Evolutionary conservation across 768 basidiomycete species (phyloP).

Genomic region (Agrocybe praecox): DNA sequence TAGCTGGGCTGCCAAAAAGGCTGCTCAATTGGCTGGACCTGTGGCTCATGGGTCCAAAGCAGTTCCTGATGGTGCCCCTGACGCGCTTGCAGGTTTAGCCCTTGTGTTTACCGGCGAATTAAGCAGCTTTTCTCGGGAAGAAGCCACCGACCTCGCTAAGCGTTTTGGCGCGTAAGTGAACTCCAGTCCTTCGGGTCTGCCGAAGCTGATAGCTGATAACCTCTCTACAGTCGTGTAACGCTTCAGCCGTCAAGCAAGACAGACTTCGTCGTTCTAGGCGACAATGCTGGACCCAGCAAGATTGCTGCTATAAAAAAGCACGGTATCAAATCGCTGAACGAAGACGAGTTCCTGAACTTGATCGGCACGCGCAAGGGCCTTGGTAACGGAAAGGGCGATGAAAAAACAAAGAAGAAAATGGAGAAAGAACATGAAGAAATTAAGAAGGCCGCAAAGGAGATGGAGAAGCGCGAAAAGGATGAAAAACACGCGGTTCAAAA

Average conservation of each 20-base stretch:
- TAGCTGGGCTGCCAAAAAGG: conserved; percentile 53
- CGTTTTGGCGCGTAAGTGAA: conserved; percentile 84
- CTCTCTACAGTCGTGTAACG: conserved; percentile 70
- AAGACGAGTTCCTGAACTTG: conserved; percentile 85
- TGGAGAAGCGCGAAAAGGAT: conserved; percentile 73
- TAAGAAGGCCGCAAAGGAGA: conserved; percentile 68
- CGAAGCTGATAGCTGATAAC: neutral
- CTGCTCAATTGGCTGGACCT: conserved; percentile 64
- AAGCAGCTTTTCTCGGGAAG: conserved; percentile 83
- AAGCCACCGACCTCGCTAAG: conserved; percentile 86
- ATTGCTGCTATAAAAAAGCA: conserved; percentile 86
- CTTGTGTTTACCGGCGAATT: conserved; percentile 98
- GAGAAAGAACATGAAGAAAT: conserved; percentile 82
- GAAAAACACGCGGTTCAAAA: conserved; percentile 29
- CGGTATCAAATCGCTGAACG: conserved; percentile 70
- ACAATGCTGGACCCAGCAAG: conserved; percentile 87
- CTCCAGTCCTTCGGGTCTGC: neutral
- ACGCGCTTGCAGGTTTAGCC: conserved; percentile 82
- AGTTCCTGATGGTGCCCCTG: conserved; percentile 69
- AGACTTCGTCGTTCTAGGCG: conserved; percentile 85
- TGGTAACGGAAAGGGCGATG: conserved; percentile 57
- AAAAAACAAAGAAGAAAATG: conserved; percentile 80
- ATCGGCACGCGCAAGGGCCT: conserved; percentile 72
- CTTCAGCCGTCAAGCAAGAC: conserved; percentile 89
- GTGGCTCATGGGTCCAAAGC: conserved; percentile 68